Base-by-base conservation (phyloP, 768 basidiomycete species). In the Lactifluus echinatus region DNA sequence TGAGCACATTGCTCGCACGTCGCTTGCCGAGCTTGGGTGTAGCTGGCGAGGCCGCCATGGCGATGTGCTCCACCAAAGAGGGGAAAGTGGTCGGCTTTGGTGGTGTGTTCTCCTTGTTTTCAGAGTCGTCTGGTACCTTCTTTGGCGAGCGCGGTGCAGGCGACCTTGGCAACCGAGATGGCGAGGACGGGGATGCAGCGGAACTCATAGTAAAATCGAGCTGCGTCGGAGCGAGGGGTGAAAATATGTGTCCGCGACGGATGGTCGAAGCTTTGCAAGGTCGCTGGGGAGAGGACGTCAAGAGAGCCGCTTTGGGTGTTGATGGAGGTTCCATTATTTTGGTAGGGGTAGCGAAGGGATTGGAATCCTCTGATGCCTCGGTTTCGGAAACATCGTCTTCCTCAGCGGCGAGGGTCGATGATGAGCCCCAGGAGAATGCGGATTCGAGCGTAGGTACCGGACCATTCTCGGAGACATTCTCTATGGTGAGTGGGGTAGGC, bases 101-200 rank as follows among this genome's bases (percentile, higher is more conserved):
- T 0, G 77, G 77, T 31, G 68, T 56, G 64, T 88, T 88, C 66
- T 89, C 86, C 69, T 88, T 87, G 67, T 84, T 12, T 23, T 42
- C 69, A 0, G 65, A 66, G 7, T 64, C 62, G 15, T 65, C 68
- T 14, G 29, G 14, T 3, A 44, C 8, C 28, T 36, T 62, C 24
- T 28, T 68, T 50, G 59, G 71, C 68, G 50, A 74, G 11, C 59
- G 62, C 4, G 56, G 46, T 6, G 11, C 40, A 23, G 64, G 60
- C 2, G 64, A 61, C 5, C 53, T 56, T 23, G 50, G 62, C 7
- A 49, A 46, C 17, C 60, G 58, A 23, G 39, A 57, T 21, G 64
- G 64, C 3, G 64, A 66, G 46, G 52, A 46, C 8, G 60, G 63
- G 3, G 60, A 40, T 0, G 50, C 31, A 0, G 46, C 26, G 0